Percentiles rank a stretch among this genome's conserved stretches.
phyloP scores from a whole-genome alignment of 306 rosid species.

The Quillaja saponaria region DNA sequence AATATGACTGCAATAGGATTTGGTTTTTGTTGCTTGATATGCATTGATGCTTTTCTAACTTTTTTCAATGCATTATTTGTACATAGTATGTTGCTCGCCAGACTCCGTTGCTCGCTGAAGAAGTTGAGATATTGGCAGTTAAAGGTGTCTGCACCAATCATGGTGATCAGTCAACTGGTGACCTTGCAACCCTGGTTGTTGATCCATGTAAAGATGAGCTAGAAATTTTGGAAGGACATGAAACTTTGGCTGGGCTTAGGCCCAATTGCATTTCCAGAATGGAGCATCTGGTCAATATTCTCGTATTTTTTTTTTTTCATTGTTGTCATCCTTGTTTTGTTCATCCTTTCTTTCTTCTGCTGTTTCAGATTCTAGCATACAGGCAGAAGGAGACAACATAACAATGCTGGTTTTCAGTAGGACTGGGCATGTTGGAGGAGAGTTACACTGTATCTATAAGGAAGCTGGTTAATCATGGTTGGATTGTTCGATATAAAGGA shows the following conservation, averaged over 20 bases:
- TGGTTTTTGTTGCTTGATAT: slow-evolving; percentile 4
- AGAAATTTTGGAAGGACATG: slow-evolving; percentile 63
- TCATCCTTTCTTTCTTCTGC: slow-evolving; percentile 11
- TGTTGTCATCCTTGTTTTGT: neutral
- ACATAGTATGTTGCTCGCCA: slow-evolving; percentile 67
- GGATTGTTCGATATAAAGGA: too few species aligned
- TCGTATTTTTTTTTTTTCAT: neutral
- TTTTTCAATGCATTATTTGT: slow-evolving; percentile 19
- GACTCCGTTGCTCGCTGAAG: slow-evolving; percentile 61
- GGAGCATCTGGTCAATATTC: slow-evolving; percentile 64
- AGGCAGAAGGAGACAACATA: slow-evolving; percentile 50
- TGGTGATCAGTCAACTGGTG: slow-evolving; percentile 34
- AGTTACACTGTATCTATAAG: too few species aligned
- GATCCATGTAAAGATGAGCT: slow-evolving; percentile 63
- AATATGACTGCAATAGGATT: slow-evolving; percentile 13
- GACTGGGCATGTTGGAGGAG: too few species aligned
- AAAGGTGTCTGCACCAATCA: slow-evolving; percentile 38
- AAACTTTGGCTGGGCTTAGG: slow-evolving; percentile 64
- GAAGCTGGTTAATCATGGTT: too few species aligned
- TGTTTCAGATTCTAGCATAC: slow-evolving; percentile 81
- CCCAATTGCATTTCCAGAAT: slow-evolving; percentile 53
- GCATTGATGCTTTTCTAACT: slow-evolving; percentile 21
- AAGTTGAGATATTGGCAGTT: slow-evolving; percentile 66
- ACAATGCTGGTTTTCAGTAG: too few species aligned
- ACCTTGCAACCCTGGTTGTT: slow-evolving; percentile 35